Base-by-base conservation (phyloP, 371 early-diverging fungal genomes). In the Cokeromyces recurvatus region DNA sequence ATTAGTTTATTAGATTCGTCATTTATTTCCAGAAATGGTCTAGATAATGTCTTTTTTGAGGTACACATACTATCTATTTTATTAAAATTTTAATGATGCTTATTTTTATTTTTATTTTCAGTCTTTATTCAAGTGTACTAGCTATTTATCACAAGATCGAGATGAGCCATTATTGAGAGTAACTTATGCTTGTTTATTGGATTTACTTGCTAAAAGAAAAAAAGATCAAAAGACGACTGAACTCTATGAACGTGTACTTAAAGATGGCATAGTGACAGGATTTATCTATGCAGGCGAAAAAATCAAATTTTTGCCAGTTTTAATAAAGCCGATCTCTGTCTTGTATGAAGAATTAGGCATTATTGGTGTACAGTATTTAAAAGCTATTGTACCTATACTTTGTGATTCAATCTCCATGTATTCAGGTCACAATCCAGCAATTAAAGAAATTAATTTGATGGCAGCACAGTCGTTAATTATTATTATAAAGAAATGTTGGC, bases 101-200 rank as follows among this genome's bases (percentile, higher is more conserved):
- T 3, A 2, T 27, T n/a, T 38, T 38, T n/a, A 19, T 27, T 31
- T 32, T 10, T 35, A 17, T 21, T 23, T 21, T 6, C 36, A 71
- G 71, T 52, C 64, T 10, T 35, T 72, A 1, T 72, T 66, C 43
- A 57, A 57, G n/a, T 72, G 69, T 25, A 37, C 68, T 5, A 39
- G 16, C 6, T 68, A 68, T 38, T 27, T 72, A 22, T 55, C 64
- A 4, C 42, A 64, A 19, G 58, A 66, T 2, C 40, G 54, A n/a
- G 68, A 66, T 17, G 10, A 51, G 1, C 46, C 46, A 0, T 31
- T 68, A 24, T 29, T 68, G 4, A 31, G 46, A 23, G 54, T 46
- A 14, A 23, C 73, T 4, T 72, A 72, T 42, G 51, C 57, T 12
- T 72, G 69, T 21, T 22, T 66, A 22, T 27, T 64, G 10, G 64